Conservation (phyloP, 768 basidiomycete genomes). For the Nidularia pulvinata region DNA sequence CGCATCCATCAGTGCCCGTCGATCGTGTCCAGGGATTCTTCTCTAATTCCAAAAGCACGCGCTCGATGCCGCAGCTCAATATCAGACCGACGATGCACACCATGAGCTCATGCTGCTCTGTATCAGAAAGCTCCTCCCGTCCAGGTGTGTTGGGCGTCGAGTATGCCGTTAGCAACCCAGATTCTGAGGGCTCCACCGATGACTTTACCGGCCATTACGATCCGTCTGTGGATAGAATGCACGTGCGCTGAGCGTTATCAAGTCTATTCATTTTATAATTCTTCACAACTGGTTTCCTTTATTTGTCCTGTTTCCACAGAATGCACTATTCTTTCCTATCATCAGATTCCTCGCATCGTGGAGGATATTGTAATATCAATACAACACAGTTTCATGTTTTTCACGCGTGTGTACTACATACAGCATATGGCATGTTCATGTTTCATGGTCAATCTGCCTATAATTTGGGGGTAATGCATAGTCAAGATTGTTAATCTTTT, state of each 20-base stretch:
- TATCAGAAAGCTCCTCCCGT: not conserved
- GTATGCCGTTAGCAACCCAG: conserved; percentile 11
- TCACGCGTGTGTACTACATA: no score
- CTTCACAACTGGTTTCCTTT: not conserved
- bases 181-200: conserved; percentile 4
- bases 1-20: not conserved
- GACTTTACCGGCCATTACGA: conserved; percentile 3
- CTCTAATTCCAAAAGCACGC: not conserved
- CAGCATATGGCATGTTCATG: no score
- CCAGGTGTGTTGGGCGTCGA: not conserved
- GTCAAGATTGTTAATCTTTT: no score
- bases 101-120: not conserved
- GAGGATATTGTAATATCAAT: no score
- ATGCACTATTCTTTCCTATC: not conserved
- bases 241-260: conserved; percentile 1
- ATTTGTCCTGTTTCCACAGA: not conserved
- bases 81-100: conserved; percentile 1
- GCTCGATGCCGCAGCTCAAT: conserved; percentile 2
- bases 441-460: no score
- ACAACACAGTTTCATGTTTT: no score
- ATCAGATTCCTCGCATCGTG: no score
- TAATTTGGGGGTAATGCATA: no score
- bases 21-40: not conserved
- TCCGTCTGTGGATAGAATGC: conserved; percentile 4
- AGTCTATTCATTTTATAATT: no score